phyloP scores from a whole-genome alignment of 2,329 filamentous ascomycete genomes.

The Colletotrichum musae region DNA sequence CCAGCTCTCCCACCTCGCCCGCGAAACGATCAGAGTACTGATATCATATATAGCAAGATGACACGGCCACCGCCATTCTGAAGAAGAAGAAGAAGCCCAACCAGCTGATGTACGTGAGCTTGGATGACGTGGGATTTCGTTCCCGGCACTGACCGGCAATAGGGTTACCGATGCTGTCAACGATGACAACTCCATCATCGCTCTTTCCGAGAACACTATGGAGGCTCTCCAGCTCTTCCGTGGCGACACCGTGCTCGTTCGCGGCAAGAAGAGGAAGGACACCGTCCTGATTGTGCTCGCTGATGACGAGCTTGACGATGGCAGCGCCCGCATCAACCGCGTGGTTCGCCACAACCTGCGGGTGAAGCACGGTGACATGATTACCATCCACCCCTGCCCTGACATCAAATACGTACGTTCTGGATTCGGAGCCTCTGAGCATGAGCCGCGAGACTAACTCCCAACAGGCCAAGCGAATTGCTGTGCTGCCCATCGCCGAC shows the following conservation, averaged over 20 bases:
- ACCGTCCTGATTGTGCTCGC: slow-evolving; percentile 97
- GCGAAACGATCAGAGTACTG: slow-evolving; percentile 34
- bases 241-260: slow-evolving; percentile 96
- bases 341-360: slow-evolving; percentile 98
- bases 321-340: slow-evolving; percentile 96
- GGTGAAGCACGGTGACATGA: slow-evolving; percentile 98
- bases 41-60: slow-evolving; percentile 77
- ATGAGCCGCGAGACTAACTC: slow-evolving; percentile 45
- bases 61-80: slow-evolving; percentile 94
- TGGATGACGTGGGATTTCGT: slow-evolving; percentile 15
- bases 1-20: slow-evolving; percentile 39
- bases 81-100: slow-evolving; percentile 99
- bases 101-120: slow-evolving; percentile 85
- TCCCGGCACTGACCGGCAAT: slow-evolving; percentile 42
- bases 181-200: slow-evolving; percentile 99
- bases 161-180: slow-evolving; percentile 98
- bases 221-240: slow-evolving; percentile 98
- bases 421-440: neutral
- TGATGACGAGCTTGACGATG: slow-evolving; percentile 98
- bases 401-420: slow-evolving; percentile 98
- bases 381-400: slow-evolving; percentile 96
- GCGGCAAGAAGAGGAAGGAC: slow-evolving; percentile 99
- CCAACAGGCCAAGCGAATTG: slow-evolving; percentile 93
- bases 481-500: slow-evolving; percentile 97
- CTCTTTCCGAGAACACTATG: slow-evolving; percentile 98